A percentile compares a stretch with the other conserved stretches of the same genome.
phyloP scores from a whole-genome alignment of 1,139 yeast genomes.

The Scheffersomyces insectosa region DNA sequence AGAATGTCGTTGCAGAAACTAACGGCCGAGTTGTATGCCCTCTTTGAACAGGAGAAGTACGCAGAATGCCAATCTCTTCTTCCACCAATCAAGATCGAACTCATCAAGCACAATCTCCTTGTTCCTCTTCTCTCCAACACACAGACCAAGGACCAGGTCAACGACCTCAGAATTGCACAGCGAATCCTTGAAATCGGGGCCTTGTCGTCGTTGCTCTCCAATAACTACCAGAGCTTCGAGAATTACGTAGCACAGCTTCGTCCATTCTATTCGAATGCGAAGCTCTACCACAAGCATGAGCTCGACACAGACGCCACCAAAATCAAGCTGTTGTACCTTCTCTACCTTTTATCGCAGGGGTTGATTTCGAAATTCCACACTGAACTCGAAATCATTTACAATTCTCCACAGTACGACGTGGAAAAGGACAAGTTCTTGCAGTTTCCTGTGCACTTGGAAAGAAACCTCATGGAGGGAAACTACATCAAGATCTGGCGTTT shows the following conservation, averaged over 20 bases:
- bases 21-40: slow-evolving; percentile 65
- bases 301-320: slow-evolving; percentile 60
- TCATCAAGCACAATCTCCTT: slow-evolving; percentile 74
- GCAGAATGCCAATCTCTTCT: slow-evolving; percentile 59
- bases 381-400: slow-evolving; percentile 74
- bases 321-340: slow-evolving; percentile 72
- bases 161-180: slow-evolving; percentile 77
- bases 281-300: slow-evolving; percentile 53
- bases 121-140: slow-evolving; percentile 58
- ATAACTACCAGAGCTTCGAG: slow-evolving; percentile 65
- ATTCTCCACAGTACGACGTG: slow-evolving; percentile 46
- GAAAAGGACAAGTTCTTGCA: slow-evolving; percentile 57
- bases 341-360: slow-evolving; percentile 78
- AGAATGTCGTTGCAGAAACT: slow-evolving; percentile 50
- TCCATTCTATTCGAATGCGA: slow-evolving; percentile 61
- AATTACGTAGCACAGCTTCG: slow-evolving; percentile 74
- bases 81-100: slow-evolving; percentile 72
- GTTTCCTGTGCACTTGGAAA: slow-evolving; percentile 87
- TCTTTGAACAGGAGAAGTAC: slow-evolving; percentile 65
- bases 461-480: slow-evolving; percentile 95
- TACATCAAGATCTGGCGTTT: slow-evolving; percentile 90
- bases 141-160: slow-evolving; percentile 44
- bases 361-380: slow-evolving; percentile 87
- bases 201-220: slow-evolving; percentile 64
- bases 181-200: slow-evolving; percentile 88